These are phyloP conservation scores for Colletotrichum simmondsii DNA, from an alignment of 2,329 filamentous ascomycete genomes.

Conservation along the genomic window DNA sequence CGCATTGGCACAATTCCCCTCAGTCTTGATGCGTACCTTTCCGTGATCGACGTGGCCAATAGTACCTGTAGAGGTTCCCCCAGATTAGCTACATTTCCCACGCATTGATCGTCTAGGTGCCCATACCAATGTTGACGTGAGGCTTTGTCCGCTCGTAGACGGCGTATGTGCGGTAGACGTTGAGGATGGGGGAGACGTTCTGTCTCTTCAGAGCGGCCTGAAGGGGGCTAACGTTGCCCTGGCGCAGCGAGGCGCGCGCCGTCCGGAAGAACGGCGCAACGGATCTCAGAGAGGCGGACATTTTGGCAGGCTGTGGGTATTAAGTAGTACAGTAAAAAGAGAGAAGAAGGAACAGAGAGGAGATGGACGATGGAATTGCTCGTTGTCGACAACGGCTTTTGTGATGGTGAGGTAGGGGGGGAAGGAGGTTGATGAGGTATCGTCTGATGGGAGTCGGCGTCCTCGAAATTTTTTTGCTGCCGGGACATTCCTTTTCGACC, in stretches of 20 bases:
- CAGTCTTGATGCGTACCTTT: conserved; percentile 72
- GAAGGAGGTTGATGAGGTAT: conserved; percentile 20
- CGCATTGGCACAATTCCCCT: not conserved
- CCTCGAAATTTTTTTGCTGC: conserved; percentile 34
- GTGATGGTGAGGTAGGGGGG: conserved; percentile 4
- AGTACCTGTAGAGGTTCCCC: conserved; percentile 69
- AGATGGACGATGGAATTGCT: conserved; percentile 27
- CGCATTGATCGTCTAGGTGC: conserved; percentile 17
- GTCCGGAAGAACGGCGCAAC: conserved; percentile 84
- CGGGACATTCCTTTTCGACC: conserved; percentile 30
- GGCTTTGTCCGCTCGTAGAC: conserved; percentile 92
- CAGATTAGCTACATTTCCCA: conserved; percentile 29
- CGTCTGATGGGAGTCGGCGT: conserved; percentile 20
- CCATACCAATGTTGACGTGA: conserved; percentile 94
- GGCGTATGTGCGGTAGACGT: conserved; percentile 73
- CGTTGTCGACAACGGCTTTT: conserved; percentile 33
- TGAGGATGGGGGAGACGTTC: conserved; percentile 72
- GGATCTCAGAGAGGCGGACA: conserved; percentile 84
- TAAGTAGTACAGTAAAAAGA: conserved; percentile 40
- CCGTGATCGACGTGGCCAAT: conserved; percentile 99
- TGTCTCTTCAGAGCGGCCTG: conserved; percentile 74
- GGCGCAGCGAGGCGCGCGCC: conserved; percentile 78
- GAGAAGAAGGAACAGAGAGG: conserved; percentile 28
- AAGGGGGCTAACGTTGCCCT: conserved; percentile 79
- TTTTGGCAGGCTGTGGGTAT: conserved; percentile 57